A percentile compares a stretch with the other conserved stretches of the same genome.
Conservation (phyloP, 2,329 filamentous ascomycete genomes). For the Aspergillus latus region DNA sequence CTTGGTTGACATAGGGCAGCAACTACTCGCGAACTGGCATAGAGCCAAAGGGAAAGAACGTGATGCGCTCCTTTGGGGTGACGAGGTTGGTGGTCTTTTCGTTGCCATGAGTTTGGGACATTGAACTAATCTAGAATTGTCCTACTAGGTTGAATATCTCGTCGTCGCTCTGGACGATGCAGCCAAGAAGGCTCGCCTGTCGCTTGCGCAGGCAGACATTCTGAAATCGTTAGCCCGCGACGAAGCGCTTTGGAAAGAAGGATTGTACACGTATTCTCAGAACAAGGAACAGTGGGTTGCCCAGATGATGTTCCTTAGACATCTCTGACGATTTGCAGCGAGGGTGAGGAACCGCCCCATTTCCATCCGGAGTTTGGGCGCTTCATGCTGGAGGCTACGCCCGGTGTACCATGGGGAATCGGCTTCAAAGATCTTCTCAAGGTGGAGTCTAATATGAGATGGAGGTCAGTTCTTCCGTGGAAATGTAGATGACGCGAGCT, state of each 20-base stretch:
- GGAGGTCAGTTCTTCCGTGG: conserved; percentile 57
- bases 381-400: conserved; percentile 97
- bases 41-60: conserved; percentile 91
- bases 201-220: conserved; percentile 90
- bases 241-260: conserved; percentile 69
- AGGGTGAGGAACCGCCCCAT: conserved; percentile 69
- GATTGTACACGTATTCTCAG: conserved; percentile 68
- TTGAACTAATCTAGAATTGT: conserved; percentile 16
- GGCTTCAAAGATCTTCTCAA: conserved; percentile 90
- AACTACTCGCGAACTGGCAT: conserved; percentile 95
- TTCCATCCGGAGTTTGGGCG: conserved; percentile 97
- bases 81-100: conserved; percentile 67
- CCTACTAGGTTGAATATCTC: conserved; percentile 83
- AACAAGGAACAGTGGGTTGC: conserved; percentile 55
- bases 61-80: conserved; percentile 93
- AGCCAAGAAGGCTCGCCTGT: conserved; percentile 75
- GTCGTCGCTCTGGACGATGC: conserved; percentile 84
- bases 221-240: conserved; percentile 82
- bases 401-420: conserved; percentile 94
- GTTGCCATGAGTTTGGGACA: background rate
- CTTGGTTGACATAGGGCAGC: conserved; percentile 54
- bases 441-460: conserved; percentile 94
- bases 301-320: background rate
- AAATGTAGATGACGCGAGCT: conserved; percentile 23
- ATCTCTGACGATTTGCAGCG: conserved; percentile 26